Evolutionary conservation across 2,329 filamentous ascomycete species (phyloP).

Genomic region (Pseudocercospora crystallina): DNA sequence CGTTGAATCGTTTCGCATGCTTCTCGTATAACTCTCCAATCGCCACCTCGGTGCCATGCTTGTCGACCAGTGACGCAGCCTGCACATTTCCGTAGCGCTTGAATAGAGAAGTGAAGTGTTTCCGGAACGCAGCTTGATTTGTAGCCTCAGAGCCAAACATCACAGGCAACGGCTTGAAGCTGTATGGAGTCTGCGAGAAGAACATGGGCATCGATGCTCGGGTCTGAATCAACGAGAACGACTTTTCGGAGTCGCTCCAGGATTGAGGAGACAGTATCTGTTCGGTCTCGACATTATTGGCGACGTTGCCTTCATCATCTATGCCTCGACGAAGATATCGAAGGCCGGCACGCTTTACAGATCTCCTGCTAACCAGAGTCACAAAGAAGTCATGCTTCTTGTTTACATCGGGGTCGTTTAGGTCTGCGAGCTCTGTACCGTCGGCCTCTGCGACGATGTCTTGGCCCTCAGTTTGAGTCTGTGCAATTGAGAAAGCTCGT

Average conservation of each 20-base stretch:
- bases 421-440: constrained; percentile 12
- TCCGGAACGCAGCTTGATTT: constrained; percentile 75
- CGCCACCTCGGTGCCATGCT: constrained; percentile 75
- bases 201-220: constrained; percentile 91
- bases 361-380: constrained; percentile 90
- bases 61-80: constrained; percentile 82
- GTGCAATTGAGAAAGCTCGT: constrained; percentile 62
- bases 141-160: constrained; percentile 76
- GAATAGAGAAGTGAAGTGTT: constrained; percentile 72
- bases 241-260: constrained; percentile 62
- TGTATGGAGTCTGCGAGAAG: constrained; percentile 93
- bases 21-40: constrained; percentile 77
- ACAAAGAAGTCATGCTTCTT: constrained; percentile 62
- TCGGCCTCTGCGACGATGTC: constrained; percentile 28
- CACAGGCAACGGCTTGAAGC: constrained; percentile 81
- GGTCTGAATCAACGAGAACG: constrained; percentile 82
- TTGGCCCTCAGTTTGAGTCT: constrained; percentile 27
- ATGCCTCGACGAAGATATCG: constrained; percentile 87
- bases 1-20: constrained; percentile 66
- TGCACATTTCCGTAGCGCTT: constrained; percentile 74
- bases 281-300: constrained; percentile 92
- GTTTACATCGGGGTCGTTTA: constrained; percentile 2
- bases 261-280: constrained; percentile 76
- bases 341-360: constrained; percentile 79
- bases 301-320: constrained; percentile 83